Evolutionary conservation across 176 grass and related monocot species (phyloP), one percentile per base, ranked within the genome.

Genomic region (Musa itinerans): DNA sequence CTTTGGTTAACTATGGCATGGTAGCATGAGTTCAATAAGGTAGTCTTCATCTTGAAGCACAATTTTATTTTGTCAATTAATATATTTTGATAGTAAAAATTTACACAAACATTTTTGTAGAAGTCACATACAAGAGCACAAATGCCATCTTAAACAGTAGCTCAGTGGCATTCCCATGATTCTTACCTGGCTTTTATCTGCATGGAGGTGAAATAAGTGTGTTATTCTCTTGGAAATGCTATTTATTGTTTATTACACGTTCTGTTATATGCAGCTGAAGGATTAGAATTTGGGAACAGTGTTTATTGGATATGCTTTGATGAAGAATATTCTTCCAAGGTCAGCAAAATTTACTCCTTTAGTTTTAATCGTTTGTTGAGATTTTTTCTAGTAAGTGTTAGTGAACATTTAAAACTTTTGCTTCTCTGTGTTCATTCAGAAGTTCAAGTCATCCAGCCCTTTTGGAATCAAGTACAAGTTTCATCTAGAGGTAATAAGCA

Each of bases 401-500:
- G 0, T 70, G 20, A 51, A 21, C 19, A 20, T 70, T 5, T n/a
- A 21, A 1, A 70, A 20, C 68, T 21, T 43, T 43, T 43, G 34
- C 34, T 43, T 43, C 17, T 70, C 3, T n/a, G 34, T 54, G 22
- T 80, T 83, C 29, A 12, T 56, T n/a, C 73, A 98, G 95, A 98
- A 83, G 81, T 98, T 98, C 76, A 85, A 89, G 1, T 79, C 86
- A 53, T 93, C 90, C 53, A 94, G 75, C 27, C 88, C 95, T 82
- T 98, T 94, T 68, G 88, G 95, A 66, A 94, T 94, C 82, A 91
- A 87, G 83, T 99, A 99, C 78, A 93, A 93, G 81, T 94, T 98
- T 82, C 95, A 94, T 79, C 80, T 98, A 72, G 90, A 94, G 90
- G 95, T 98, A 77, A 78, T 74, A 83, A 85, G 34, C 34, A 57